Evolutionary conservation across 148 eudicot species (phyloP).

Genomic region (Suaeda aralocaspica): DNA sequence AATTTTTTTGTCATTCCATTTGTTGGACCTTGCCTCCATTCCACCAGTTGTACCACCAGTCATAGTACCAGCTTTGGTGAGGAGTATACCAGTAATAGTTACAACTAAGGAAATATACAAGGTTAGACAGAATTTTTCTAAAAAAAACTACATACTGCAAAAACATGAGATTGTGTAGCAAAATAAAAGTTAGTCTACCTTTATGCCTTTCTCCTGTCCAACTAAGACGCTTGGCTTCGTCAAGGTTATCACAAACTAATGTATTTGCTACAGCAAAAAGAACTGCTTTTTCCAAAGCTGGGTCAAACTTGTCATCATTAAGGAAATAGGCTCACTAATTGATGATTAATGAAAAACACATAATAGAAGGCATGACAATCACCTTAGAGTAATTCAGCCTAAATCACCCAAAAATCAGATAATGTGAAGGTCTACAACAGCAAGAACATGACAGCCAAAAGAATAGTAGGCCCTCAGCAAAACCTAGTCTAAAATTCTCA

Average conservation of each 20-base stretch:
- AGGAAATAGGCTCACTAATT: slow-evolving; percentile 31
- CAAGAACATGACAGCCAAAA: not conserved
- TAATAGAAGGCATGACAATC: not conserved
- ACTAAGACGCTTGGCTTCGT: slow-evolving; percentile 88
- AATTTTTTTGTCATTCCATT: slow-evolving; percentile 93
- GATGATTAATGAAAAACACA: not conserved
- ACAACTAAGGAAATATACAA: slow-evolving; percentile 52
- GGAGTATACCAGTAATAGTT: slow-evolving; percentile 82
- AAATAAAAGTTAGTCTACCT: slow-evolving; percentile 41
- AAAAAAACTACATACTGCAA: not conserved
- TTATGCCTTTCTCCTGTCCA: slow-evolving; percentile 91
- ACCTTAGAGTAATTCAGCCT: not conserved
- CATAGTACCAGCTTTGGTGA: slow-evolving; percentile 97
- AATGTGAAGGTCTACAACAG: not conserved
- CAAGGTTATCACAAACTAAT: slow-evolving; percentile 86
- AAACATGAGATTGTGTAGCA: not conserved
- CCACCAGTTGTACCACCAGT: slow-evolving; percentile 99
- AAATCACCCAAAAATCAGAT: not conserved
- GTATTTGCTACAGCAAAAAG: slow-evolving; percentile 96
- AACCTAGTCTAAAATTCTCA: not conserved
- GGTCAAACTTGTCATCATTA: slow-evolving; percentile 74
- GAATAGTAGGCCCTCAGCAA: not conserved
- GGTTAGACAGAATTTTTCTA: slow-evolving; percentile 12
- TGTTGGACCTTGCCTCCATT: slow-evolving; percentile 96
- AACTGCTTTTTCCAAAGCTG: slow-evolving; percentile 81